These are phyloP conservation scores for Lactarius psammicola DNA, from an alignment of 768 basidiomycete species.

Conservation along the genomic window DNA sequence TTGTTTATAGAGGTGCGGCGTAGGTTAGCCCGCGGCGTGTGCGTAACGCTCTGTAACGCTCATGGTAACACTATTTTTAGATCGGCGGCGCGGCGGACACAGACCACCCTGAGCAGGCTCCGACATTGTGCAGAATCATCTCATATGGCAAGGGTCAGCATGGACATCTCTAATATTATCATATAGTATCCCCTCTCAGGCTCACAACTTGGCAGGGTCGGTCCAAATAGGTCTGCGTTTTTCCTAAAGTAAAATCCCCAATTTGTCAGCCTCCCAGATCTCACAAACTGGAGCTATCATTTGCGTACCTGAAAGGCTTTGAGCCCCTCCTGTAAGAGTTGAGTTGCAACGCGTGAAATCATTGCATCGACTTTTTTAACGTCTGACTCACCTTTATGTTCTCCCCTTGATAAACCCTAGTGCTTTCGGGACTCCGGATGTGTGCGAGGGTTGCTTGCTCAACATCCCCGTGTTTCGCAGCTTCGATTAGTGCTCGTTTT, in stretches of 20 bases:
- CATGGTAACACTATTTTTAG: not conserved
- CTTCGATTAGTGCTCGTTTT: constrained; percentile 63
- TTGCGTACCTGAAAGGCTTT: constrained; percentile 64
- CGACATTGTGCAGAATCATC: not conserved
- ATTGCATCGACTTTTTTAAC: constrained; percentile 3
- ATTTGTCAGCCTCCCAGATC: not conserved
- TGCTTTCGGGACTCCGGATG: constrained; percentile 47
- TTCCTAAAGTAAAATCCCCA: constrained; percentile 31
- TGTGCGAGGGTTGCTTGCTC: constrained; percentile 51
- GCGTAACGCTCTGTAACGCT: not conserved
- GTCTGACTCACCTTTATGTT: constrained; percentile 62
- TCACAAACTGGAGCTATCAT: not conserved
- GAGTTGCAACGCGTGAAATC: not conserved
- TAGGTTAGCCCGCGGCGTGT: not conserved
- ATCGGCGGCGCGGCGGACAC: not conserved
- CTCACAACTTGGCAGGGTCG: constrained; percentile 55
- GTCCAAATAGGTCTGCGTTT: constrained; percentile 53
- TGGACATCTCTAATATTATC: not conserved
- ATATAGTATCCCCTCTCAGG: not conserved
- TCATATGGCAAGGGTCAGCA: not conserved
- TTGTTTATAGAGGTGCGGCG: constrained; percentile 5
- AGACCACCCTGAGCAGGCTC: too few relatives aligned
- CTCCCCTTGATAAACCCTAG: constrained; percentile 52
- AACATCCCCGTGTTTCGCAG: constrained; percentile 49
- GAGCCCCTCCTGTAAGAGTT: constrained; percentile 58